Evolutionary conservation across 2,329 filamentous ascomycete genomes (phyloP).

Genomic region (Exophiala sideris): DNA sequence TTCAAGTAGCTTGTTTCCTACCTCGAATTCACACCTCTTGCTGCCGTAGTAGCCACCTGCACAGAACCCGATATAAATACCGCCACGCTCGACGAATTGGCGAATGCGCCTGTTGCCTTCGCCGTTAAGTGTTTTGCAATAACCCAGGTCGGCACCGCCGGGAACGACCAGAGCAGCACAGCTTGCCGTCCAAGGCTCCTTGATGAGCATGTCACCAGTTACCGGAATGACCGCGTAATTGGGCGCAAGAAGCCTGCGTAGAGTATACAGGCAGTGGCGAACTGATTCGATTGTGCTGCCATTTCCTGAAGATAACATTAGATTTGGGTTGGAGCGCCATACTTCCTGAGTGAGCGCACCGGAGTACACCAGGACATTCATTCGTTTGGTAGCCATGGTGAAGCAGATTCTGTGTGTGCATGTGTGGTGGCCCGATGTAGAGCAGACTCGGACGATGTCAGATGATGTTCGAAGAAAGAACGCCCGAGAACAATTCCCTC

Average conservation of each 20-base stretch:
- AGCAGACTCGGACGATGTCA: background rate
- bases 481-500: constrained; percentile 1
- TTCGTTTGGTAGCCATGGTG: constrained; percentile 62
- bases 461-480: background rate
- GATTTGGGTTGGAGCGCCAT: constrained; percentile 30
- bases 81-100: constrained; percentile 81
- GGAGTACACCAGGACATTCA: constrained; percentile 93
- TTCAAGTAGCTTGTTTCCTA: constrained; percentile 74
- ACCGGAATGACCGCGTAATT: constrained; percentile 92
- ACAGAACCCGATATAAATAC: constrained; percentile 85
- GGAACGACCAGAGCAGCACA: constrained; percentile 90
- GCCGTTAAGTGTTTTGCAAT: constrained; percentile 84
- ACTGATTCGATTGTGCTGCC: constrained; percentile 87
- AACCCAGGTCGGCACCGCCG: constrained; percentile 89
- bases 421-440: constrained; percentile 1
- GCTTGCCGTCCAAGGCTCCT: constrained; percentile 84
- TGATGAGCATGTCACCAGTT: constrained; percentile 71
- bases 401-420: background rate
- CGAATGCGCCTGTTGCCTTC: constrained; percentile 78
- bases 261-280: constrained; percentile 79
- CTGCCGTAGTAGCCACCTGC: constrained; percentile 91
- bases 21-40: constrained; percentile 82
- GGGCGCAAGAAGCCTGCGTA: constrained; percentile 79
- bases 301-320: constrained; percentile 56
- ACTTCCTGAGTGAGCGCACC: constrained; percentile 52